Evolutionary conservation across 2,329 filamentous ascomycete genomes (phyloP).

Genomic region (Metarhizium robertsii): DNA sequence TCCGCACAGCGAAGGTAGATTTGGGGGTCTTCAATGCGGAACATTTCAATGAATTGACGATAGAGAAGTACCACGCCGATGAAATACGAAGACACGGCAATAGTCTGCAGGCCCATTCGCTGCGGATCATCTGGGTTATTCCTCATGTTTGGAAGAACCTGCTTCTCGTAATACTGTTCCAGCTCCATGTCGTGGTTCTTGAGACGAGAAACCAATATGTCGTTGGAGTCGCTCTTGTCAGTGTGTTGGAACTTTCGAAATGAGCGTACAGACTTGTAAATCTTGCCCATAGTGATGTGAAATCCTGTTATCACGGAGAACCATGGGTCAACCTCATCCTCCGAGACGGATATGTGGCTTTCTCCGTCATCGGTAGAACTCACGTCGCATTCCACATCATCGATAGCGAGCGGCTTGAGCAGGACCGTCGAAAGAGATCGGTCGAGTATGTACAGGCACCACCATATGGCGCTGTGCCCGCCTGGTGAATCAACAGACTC

Average conservation of each 20-base stretch:
- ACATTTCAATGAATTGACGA: background rate
- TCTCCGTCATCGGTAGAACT: background rate
- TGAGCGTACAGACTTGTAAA: background rate
- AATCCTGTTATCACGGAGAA: background rate
- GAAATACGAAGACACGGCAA: background rate
- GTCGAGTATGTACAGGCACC: background rate
- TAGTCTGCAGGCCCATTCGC: background rate
- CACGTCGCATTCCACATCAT: background rate
- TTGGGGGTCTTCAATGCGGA: background rate
- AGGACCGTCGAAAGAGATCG: background rate
- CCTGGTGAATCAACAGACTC: background rate
- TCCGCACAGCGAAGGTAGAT: background rate
- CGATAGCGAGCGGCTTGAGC: background rate
- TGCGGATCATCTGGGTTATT: background rate
- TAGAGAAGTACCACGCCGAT: background rate
- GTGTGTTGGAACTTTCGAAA: background rate
- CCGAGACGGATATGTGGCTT: background rate
- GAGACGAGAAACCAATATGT: background rate
- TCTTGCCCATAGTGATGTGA: background rate
- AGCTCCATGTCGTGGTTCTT: background rate
- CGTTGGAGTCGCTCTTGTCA: background rate
- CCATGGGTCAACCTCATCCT: background rate
- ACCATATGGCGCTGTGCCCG: background rate
- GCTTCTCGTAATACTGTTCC: background rate
- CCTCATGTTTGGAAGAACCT: background rate